These are phyloP conservation scores for Moniliophthora roreri DNA, from an alignment of 1,284 basidiomycete genomes.

Conservation along the genomic window DNA sequence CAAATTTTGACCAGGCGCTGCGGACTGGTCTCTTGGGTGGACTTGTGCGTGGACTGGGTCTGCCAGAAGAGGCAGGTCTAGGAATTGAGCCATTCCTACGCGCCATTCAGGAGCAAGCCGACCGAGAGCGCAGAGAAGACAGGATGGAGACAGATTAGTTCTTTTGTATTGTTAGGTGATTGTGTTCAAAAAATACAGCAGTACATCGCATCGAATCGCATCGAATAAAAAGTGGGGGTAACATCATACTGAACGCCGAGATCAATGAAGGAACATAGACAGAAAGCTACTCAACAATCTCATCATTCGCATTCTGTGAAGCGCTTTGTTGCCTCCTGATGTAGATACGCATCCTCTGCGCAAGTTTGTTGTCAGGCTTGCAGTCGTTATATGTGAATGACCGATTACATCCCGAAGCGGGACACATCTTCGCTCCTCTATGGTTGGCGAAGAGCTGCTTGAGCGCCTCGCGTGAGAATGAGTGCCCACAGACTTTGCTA, in stretches of 20 bases:
- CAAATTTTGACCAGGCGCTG: slow-evolving; percentile 74
- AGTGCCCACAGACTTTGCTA: slow-evolving; percentile 69
- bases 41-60: slow-evolving; percentile 69
- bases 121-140: slow-evolving; percentile 44
- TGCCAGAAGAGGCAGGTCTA: slow-evolving; percentile 77
- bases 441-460: slow-evolving; percentile 47
- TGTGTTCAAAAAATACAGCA: no score
- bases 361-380: slow-evolving; percentile 53
- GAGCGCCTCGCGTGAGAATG: slow-evolving; percentile 67
- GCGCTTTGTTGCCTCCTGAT: slow-evolving; percentile 48
- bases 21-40: slow-evolving; percentile 72
- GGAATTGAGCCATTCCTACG: slow-evolving; percentile 71
- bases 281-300: neutral
- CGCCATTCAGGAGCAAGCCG: slow-evolving; percentile 74
- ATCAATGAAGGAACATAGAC: no score
- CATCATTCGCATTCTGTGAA: neutral
- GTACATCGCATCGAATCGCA: no score
- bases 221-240: no score
- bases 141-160: slow-evolving; percentile 60
- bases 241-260: no score
- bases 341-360: slow-evolving; percentile 57
- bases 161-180: neutral
- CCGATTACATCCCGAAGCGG: slow-evolving; percentile 69
- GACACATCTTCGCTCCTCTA: slow-evolving; percentile 49
- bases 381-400: slow-evolving; percentile 52